Evolutionary conservation across 2,329 filamentous ascomycete genomes (phyloP).

Genomic region (Lizonia empirigonia): DNA sequence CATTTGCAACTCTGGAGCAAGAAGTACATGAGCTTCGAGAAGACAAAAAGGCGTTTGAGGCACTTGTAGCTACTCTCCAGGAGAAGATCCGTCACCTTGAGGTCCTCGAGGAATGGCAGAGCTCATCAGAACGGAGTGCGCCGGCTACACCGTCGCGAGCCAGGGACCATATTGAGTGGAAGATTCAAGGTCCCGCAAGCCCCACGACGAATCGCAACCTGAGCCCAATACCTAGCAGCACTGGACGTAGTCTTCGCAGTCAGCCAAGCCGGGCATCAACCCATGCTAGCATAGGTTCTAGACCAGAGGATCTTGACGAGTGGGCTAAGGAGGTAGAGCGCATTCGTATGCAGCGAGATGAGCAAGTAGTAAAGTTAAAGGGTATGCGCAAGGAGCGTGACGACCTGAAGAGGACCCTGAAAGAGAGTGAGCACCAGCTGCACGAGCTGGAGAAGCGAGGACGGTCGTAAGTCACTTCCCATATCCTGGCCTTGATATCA

Average conservation of each 20-base stretch:
- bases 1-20: slow-evolving; percentile 35
- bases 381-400: slow-evolving; percentile 39
- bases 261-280: slow-evolving; percentile 28
- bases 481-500: background rate
- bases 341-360: slow-evolving; percentile 41
- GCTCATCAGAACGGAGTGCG: slow-evolving; percentile 13
- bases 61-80: slow-evolving; percentile 38
- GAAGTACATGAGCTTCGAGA: slow-evolving; percentile 38
- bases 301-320: slow-evolving; percentile 28
- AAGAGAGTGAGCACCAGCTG: slow-evolving; percentile 41
- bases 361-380: slow-evolving; percentile 41
- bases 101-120: slow-evolving; percentile 31
- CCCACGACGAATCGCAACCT: slow-evolving; percentile 13
- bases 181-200: slow-evolving; percentile 17
- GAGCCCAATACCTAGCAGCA: slow-evolving; percentile 15
- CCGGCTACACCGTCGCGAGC: slow-evolving; percentile 10
- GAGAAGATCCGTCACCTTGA: slow-evolving; percentile 39
- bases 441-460: slow-evolving; percentile 34
- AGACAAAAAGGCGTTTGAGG: slow-evolving; percentile 41
- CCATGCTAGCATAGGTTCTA: slow-evolving; percentile 23
- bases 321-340: slow-evolving; percentile 45
- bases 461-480: slow-evolving; percentile 5
- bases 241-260: slow-evolving; percentile 19
- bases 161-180: slow-evolving; percentile 19
- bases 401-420: slow-evolving; percentile 40